Evolutionary conservation across 345 rosid genomes (phyloP), one percentile per base, ranked within the genome.

Genomic region (Firmiana major): DNA sequence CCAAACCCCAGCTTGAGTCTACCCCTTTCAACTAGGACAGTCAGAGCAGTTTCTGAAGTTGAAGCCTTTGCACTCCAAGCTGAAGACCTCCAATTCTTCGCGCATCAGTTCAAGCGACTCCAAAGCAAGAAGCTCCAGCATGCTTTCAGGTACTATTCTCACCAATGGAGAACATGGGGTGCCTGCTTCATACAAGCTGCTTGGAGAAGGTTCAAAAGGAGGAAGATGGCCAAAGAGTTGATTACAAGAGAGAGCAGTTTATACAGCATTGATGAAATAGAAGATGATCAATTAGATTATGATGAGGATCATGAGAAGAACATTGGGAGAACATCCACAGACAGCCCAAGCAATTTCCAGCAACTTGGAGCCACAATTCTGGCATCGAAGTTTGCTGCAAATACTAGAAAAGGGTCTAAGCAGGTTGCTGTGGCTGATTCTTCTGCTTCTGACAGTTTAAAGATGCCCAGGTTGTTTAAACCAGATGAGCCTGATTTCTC

Each of bases 61-160:
- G 98, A 93, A 85, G 98, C 97, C 9, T 96, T 96, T 60, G 89
- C 95, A 1, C 94, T 96, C 15, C 86, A 87, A 46, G 97, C 99
- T 0, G 97, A 88, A 31, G 97, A 96, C 77, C 97, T 96, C 21
- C 90, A 87, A 62, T 92, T 89, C 16, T 93, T 93, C 5, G 93
- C 95, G 0, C 88, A 88, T 77, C 99, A 96, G 68, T 96, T 96
- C 89, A 93, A 92, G 81, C 85, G 93, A 60, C 97, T 95, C 55
- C 98, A 96, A 79, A 96, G 97, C 89, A 96, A 86, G 87, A 88
- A 81, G 63, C 85, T 92, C 4, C 99, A 93, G 83, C 98, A 92
- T 38, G 94, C 98, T n/a, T 96, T 96, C 74, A 86, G 97, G 88
- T 92, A 93, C 85, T 96, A 96, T 74, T 96, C 98, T 38, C 99